These are phyloP conservation scores for Wakefieldia striispora DNA, from an alignment of 768 basidiomycete genomes.

Conservation along the genomic window DNA sequence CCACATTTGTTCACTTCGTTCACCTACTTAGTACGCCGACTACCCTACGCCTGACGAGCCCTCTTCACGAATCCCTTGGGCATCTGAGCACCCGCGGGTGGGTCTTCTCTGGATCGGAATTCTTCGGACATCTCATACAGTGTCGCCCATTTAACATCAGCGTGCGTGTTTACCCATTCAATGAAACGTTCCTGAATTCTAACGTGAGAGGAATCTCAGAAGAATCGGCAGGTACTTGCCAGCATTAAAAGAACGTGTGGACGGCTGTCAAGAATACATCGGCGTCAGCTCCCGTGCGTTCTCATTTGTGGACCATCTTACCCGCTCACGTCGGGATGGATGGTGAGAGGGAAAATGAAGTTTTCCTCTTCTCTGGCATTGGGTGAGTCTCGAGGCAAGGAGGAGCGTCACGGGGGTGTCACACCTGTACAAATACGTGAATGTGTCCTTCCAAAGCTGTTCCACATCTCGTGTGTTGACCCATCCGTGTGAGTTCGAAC, in stretches of 20 bases:
- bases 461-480: constrained; percentile 67
- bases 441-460: constrained; percentile 74
- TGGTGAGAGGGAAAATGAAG: constrained; percentile 74
- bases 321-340: constrained; percentile 78
- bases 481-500: constrained; percentile 71
- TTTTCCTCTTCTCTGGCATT: constrained; percentile 52
- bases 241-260: constrained; percentile 77
- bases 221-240: constrained; percentile 31
- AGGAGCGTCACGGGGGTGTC: background rate
- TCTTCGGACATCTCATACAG: constrained; percentile 67
- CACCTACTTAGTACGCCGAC: background rate
- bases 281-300: background rate
- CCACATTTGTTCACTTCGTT: no score
- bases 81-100: constrained; percentile 52
- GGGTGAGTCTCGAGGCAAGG: background rate
- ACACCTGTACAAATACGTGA: constrained; percentile 64
- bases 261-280: constrained; percentile 35
- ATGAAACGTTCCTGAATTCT: constrained; percentile 60
- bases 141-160: constrained; percentile 67
- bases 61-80: constrained; percentile 40
- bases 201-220: background rate
- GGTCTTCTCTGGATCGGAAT: constrained; percentile 52
- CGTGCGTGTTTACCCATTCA: constrained; percentile 70
- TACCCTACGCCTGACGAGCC: constrained; percentile 7
- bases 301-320: constrained; percentile 27